Base-by-base conservation (phyloP, 108 stramenopile genomes). In the Cyclostephanos tholiformis region DNA sequence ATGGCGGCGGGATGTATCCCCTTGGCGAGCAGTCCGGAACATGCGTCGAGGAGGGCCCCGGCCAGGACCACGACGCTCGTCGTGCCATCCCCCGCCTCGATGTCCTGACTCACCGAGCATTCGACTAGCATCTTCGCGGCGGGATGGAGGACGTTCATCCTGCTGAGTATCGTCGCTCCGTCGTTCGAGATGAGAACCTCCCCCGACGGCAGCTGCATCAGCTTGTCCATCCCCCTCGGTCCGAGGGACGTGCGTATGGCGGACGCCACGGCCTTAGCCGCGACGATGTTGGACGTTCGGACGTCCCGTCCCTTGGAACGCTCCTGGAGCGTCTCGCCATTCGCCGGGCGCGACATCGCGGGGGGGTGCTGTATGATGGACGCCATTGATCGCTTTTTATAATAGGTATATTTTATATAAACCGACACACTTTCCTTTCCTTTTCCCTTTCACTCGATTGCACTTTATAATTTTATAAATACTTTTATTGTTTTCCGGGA, bases 121-220 rank as follows among this genome's bases (percentile, higher is more conserved):
- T 98, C 96, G 49, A 99, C 98, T 43, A 99, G 82, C 99, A 99
- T 99, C 87, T 99, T 97, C 19, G 98, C 99, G 29, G 98, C 97
- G 16, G 99, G 99, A 80, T 99, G 99, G 69, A 98, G 80, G 25
- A 97, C 97, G 62, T 97, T 88, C 97, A 99, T 97, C 64, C 98
- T 97, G 65, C 80, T 84, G 25, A 99, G 73, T 71, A 99, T 98
- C 13, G 99, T 99, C 38, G 99, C 99, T 22, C 99, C 99, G 69
- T 99, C 99, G 84, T 99, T 99, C 61, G 92, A 94, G 81, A 99
- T 99, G 35, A 99, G 72, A 36, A 96, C 94, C 75, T 97, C 96
- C n/a, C 96, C 97, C 8, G 8, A 10, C 6, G 92, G 89, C 38
- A 91, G 85, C 80, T 98, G 95, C 71, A 99, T 90, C 63, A 99